These are phyloP conservation scores for Trichoderma atroviride DNA, from an alignment of 2,329 filamentous ascomycete genomes.

Conservation along the genomic window DNA sequence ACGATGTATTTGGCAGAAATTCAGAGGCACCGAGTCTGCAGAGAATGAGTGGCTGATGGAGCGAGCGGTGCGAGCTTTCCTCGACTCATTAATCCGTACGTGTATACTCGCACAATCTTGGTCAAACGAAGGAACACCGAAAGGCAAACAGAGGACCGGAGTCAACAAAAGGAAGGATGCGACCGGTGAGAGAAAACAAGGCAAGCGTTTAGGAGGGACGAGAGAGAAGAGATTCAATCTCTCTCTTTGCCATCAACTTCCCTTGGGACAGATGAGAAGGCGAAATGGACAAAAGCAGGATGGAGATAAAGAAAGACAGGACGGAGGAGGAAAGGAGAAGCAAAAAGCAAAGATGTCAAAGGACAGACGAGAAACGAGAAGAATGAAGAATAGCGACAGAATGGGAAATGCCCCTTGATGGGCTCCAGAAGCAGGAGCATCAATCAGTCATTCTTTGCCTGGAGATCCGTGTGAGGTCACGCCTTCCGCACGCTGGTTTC, in stretches of 20 bases:
- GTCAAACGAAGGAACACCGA: constrained; percentile 8
- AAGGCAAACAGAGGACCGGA: constrained; percentile 10
- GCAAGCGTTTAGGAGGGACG: not conserved
- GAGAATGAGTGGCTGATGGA: not conserved
- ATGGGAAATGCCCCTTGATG: constrained; percentile 16
- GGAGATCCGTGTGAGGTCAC: constrained; percentile 5
- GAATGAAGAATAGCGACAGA: constrained; percentile 10
- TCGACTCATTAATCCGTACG: not conserved
- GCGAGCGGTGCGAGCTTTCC: not conserved
- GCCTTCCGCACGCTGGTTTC: constrained; percentile 12
- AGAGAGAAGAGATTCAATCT: not conserved
- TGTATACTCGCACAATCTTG: constrained; percentile 1
- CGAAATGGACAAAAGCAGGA: not conserved
- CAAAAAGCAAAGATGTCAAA: constrained; percentile 13
- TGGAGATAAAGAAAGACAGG: constrained; percentile 19
- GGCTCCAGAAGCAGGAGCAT: not conserved
- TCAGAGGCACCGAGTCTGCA: not conserved
- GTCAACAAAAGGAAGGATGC: not conserved
- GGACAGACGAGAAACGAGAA: constrained; percentile 20
- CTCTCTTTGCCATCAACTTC: constrained; percentile 4
- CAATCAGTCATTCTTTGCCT: not conserved
- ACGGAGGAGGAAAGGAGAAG: not conserved
- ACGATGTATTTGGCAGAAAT: not conserved
- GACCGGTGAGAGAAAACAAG: not conserved
- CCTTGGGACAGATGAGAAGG: not conserved